A percentile compares a stretch with the other conserved stretches of the same genome.
These are phyloP conservation scores for Moniliella sp. DNA, from an alignment of 1,284 basidiomycete species.

Conservation along the genomic window DNA sequence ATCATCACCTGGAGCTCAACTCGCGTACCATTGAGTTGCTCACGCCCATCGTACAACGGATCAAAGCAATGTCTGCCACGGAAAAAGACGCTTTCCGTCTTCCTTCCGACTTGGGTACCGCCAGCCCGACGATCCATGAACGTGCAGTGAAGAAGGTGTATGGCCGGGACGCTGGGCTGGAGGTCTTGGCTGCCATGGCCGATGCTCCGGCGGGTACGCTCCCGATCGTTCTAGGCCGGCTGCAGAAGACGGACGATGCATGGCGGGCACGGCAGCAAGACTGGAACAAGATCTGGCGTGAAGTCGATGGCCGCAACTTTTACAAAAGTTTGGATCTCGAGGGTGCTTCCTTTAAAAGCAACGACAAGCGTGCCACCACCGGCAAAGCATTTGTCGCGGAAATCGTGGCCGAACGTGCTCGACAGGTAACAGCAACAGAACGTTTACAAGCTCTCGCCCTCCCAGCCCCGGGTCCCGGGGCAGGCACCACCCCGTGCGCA, in stretches of 20 bases:
- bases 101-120: slow-evolving; percentile 71
- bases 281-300: slow-evolving; percentile 91
- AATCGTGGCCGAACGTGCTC: slow-evolving; percentile 58
- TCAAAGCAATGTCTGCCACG: slow-evolving; percentile 71
- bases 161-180: slow-evolving; percentile 57
- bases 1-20: slow-evolving; percentile 83
- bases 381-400: slow-evolving; percentile 70
- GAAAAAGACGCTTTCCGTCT: slow-evolving; percentile 66
- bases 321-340: slow-evolving; percentile 93
- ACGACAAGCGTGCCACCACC: slow-evolving; percentile 87
- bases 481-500: slow-evolving; percentile 19
- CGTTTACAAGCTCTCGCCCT: slow-evolving; percentile 11
- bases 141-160: slow-evolving; percentile 87
- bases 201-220: slow-evolving; percentile 74
- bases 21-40: slow-evolving; percentile 72
- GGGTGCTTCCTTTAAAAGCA: slow-evolving; percentile 74
- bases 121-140: slow-evolving; percentile 70
- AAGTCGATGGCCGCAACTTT: slow-evolving; percentile 73
- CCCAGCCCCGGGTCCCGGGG: slow-evolving; percentile 22
- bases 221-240: slow-evolving; percentile 67
- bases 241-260: slow-evolving; percentile 89
- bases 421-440: slow-evolving; percentile 49
- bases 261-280: slow-evolving; percentile 88
- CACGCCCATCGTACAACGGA: slow-evolving; percentile 65
- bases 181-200: slow-evolving; percentile 74